Evolutionary conservation across 768 basidiomycete species (phyloP).

Genomic region (Sistotremastrum suecicum): DNA sequence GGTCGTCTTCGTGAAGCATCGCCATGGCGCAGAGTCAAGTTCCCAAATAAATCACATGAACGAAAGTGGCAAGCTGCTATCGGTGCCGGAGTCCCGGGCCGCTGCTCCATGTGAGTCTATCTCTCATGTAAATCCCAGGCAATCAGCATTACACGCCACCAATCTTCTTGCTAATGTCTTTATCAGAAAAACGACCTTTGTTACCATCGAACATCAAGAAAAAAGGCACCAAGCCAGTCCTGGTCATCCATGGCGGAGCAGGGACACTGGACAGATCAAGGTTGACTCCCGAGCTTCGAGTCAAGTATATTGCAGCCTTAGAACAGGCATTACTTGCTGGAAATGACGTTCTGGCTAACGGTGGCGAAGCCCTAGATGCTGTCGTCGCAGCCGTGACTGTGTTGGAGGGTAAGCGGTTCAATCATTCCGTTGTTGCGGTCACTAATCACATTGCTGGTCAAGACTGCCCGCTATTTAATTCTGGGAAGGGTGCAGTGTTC

Average conservation of each 20-base stretch:
- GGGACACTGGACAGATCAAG: conserved; percentile 46
- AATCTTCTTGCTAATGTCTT: neutral
- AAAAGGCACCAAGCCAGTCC: conserved; percentile 17
- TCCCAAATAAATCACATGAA: no score
- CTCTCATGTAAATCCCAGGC: no score
- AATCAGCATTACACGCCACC: neutral
- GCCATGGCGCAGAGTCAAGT: no score
- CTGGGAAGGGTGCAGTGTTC: conserved; percentile 73
- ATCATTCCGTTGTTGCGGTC: no score
- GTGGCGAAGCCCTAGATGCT: conserved; percentile 77
- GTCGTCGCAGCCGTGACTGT: conserved; percentile 56
- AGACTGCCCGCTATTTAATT: conserved; percentile 72
- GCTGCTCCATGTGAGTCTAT: no score
- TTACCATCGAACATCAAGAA: neutral
- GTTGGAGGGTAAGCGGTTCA: conserved; percentile 45
- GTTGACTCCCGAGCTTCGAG: conserved; percentile 47
- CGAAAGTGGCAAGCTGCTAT: no score
- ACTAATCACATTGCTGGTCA: neutral
- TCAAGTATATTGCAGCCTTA: conserved; percentile 42
- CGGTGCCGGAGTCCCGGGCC: no score
- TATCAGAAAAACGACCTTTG: neutral
- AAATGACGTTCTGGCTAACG: conserved; percentile 42
- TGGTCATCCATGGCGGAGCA: conserved; percentile 74
- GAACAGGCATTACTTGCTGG: conserved; percentile 44
- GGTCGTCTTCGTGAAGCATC: no score